These are phyloP conservation scores for Podosphaera xanthii DNA, from an alignment of 2,329 filamentous ascomycete genomes.

Conservation along the genomic window DNA sequence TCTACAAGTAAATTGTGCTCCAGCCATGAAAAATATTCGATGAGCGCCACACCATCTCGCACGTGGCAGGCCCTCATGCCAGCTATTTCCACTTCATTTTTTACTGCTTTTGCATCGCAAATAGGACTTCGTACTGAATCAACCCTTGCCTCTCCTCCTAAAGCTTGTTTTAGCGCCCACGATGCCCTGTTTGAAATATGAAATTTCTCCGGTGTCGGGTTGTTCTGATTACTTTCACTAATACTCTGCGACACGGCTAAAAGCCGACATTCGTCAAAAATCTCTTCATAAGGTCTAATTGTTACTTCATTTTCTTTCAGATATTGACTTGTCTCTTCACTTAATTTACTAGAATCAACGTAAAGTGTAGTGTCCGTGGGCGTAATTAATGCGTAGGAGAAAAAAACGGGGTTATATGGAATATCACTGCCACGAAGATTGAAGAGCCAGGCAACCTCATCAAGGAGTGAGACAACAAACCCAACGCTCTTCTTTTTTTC, in stretches of 20 bases:
- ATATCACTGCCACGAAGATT: conserved; percentile 90
- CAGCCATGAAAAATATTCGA: conserved; percentile 88
- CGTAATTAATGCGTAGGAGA: conserved; percentile 82
- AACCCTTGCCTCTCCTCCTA: conserved; percentile 68
- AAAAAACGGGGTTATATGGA: conserved; percentile 95
- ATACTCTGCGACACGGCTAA: conserved; percentile 27
- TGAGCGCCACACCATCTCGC: conserved; percentile 74
- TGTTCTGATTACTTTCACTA: conserved; percentile 16
- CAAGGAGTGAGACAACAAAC: conserved; percentile 81
- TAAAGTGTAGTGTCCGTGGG: conserved; percentile 58
- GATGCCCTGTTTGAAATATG: conserved; percentile 74
- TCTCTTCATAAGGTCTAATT: conserved; percentile 59
- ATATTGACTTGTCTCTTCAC: conserved; percentile 41
- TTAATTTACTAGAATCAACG: conserved; percentile 59
- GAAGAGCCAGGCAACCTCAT: conserved; percentile 97
- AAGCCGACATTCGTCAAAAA: conserved; percentile 55
- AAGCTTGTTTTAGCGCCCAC: conserved; percentile 70
- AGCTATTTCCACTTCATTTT: conserved; percentile 71
- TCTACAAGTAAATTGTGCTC: conserved; percentile 66
- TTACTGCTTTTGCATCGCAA: conserved; percentile 77
- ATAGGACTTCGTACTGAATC: conserved; percentile 76
- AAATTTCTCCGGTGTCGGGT: conserved; percentile 33
- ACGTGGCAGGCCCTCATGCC: conserved; percentile 92
- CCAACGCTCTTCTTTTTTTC: conserved; percentile 73
- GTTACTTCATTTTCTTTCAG: conserved; percentile 45